These are phyloP conservation scores for Aspergillus nanangensis DNA, from an alignment of 495 filamentous ascomycete genomes.

Conservation along the genomic window DNA sequence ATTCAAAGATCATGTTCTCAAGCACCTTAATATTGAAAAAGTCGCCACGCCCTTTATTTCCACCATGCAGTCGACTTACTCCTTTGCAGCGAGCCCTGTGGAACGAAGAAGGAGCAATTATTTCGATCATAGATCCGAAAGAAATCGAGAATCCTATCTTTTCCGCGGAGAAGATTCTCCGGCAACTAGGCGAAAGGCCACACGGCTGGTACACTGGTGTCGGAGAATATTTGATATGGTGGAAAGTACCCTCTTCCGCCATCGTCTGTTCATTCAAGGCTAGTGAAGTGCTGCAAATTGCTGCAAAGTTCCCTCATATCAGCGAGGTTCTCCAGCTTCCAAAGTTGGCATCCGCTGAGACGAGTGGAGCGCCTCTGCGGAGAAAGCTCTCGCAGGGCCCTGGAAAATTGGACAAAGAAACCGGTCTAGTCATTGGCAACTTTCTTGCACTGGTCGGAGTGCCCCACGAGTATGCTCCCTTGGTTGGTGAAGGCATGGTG, in stretches of 20 bases:
- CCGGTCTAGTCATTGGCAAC: constrained; percentile 12
- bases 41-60: constrained; percentile 32
- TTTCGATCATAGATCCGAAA: constrained; percentile 27
- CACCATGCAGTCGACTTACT: constrained; percentile 14
- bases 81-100: constrained; percentile 31
- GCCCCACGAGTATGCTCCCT: constrained; percentile 3
- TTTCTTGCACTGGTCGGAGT: constrained; percentile 11
- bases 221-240: constrained; percentile 36
- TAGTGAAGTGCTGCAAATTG: constrained; percentile 14
- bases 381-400: constrained; percentile 1
- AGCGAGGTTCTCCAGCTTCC: constrained; percentile 22
- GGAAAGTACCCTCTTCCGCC: constrained; percentile 12
- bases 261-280: constrained; percentile 26
- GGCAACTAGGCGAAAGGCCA: constrained; percentile 12
- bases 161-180: constrained; percentile 19
- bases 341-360: constrained; percentile 1
- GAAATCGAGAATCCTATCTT: constrained; percentile 20
- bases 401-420: constrained; percentile 5
- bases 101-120: constrained; percentile 18
- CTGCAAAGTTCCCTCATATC: constrained; percentile 13
- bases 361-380: constrained; percentile 3
- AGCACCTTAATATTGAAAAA: constrained; percentile 19
- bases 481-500: constrained; percentile 7
- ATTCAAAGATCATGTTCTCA: constrained; percentile 18
- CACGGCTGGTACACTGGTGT: constrained; percentile 21